Base-by-base conservation (phyloP, 1,284 basidiomycete species). In the Amylostereum areolatum region DNA sequence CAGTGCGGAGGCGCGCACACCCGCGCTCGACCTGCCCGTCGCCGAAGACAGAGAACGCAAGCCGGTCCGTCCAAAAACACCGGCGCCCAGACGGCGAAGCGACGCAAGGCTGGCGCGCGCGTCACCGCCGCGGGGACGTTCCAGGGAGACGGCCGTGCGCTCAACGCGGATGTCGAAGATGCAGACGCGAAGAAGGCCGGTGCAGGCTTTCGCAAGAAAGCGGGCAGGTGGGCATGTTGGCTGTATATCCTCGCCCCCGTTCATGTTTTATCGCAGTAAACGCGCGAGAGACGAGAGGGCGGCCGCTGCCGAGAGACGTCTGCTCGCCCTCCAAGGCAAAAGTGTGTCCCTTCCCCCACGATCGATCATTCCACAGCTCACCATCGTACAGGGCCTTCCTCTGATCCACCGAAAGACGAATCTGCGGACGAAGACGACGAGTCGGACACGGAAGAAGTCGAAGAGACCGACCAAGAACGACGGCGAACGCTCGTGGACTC, bases 1-100 rank as follows among this genome's bases (percentile, higher is more conserved):
- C 46, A 89, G 85, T 91, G 88, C 57, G 89, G 88, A 48, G 88
- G 88, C n/a, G 87, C 89, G 18, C 85, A 89, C 60, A 67, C 69
- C 6, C 76, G 79, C 36, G 58, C 73, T 8, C 76, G 83, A 2
- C 80, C 82, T 12, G 65, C 72, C 2, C 61, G 64, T 11, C 70
- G 72, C n/a, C 68, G 73, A 3, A 71, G 72, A 27, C 73, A 72
- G 52, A 65, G 65, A 3, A 64, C 64, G 25, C 63, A 64, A 24
- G 65, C 61, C 0, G 71, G 74, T 1, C 74, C 82, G 1, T 83
- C 82, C 3, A 68, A 66, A 42, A 69, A 72, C 37, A 82, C 79
- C 1, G 81, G 79, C 9, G 69, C 72, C 8, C 83, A 84, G 62
- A 81, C 78, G 1, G 67, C 67, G 4, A 85, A 80, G 62, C 78